These are phyloP conservation scores for Mycena albidolilacea DNA, from an alignment of 768 basidiomycete species.

Conservation along the genomic window DNA sequence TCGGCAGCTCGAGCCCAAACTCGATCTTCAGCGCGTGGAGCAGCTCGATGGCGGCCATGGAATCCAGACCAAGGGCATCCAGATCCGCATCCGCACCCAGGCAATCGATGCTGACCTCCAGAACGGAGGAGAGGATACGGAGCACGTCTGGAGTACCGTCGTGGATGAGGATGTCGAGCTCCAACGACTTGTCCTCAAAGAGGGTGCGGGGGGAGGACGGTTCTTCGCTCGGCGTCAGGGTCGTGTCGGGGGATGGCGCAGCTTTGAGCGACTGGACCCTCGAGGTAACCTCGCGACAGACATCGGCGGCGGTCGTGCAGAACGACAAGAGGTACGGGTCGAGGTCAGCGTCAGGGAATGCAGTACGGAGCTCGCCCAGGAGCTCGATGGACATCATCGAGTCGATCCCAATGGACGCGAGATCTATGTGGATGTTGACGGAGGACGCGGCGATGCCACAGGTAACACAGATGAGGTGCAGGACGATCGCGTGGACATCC, in stretches of 20 bases:
- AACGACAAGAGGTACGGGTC: constrained; percentile 49
- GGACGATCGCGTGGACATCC: constrained; percentile 49
- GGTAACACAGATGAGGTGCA: constrained; percentile 56
- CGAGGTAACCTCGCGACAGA: constrained; percentile 48
- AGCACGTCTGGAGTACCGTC: constrained; percentile 51
- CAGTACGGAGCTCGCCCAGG: constrained; percentile 51
- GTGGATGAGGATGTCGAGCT: constrained; percentile 34
- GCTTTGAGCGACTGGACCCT: constrained; percentile 22
- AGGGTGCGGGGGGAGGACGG: constrained; percentile 57
- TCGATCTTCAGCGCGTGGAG: constrained; percentile 62
- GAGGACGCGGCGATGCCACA: constrained; percentile 56
- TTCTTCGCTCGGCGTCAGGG: constrained; percentile 37
- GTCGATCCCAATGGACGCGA: constrained; percentile 73
- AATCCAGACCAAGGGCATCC: constrained; percentile 71
- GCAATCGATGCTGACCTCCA: constrained; percentile 57
- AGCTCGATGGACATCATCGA: constrained; percentile 77
- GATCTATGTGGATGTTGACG: constrained; percentile 55
- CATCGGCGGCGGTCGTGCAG: constrained; percentile 55
- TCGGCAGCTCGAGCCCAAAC: constrained; percentile 60
- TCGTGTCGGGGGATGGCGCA: constrained; percentile 19
- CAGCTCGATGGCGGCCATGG: constrained; percentile 72
- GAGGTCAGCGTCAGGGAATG: constrained; percentile 52
- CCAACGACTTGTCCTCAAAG: constrained; percentile 52
- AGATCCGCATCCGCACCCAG: constrained; percentile 65
- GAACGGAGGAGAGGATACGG: constrained; percentile 59